These are phyloP conservation scores for Hypomontagnella submonticulosa DNA, from an alignment of 495 filamentous ascomycete species.

Conservation along the genomic window DNA sequence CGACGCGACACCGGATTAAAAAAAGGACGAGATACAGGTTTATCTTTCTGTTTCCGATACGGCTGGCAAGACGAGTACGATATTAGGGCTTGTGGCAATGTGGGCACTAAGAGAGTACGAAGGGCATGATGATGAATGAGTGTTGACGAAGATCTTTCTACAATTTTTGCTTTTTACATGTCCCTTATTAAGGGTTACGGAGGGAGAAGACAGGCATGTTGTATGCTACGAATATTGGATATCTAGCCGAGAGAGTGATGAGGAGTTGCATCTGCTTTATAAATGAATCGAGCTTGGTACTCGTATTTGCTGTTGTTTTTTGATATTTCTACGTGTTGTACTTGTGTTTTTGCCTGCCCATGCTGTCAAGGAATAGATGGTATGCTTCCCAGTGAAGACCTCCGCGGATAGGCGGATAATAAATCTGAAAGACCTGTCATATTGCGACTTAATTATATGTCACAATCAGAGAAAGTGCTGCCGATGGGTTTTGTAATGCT, in stretches of 20 bases:
- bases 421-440: neutral
- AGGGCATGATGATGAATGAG: slow-evolving; percentile 6
- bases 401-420: slow-evolving; percentile 5
- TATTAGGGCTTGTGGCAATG: too few species aligned
- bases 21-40: slow-evolving; percentile 28
- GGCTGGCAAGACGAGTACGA: neutral
- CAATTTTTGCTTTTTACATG: neutral
- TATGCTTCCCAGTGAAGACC: too few species aligned
- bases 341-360: slow-evolving; percentile 7
- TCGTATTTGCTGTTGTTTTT: neutral
- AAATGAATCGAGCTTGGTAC: neutral
- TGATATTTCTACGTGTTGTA: neutral
- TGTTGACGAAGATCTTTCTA: neutral
- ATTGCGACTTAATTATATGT: neutral
- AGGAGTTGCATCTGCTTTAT: neutral
- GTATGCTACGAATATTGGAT: slow-evolving; percentile 17
- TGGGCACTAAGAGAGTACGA: neutral
- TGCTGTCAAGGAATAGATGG: slow-evolving; percentile 2
- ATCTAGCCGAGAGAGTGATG: slow-evolving; percentile 3
- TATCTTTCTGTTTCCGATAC: slow-evolving; percentile 15
- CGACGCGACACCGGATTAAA: slow-evolving; percentile 21
- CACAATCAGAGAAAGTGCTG: neutral
- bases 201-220: neutral
- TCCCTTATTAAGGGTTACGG: neutral
- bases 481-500: neutral